A percentile compares a stretch with the other conserved stretches of the same genome.
phyloP scores from a whole-genome alignment of 2,329 filamentous ascomycete species.

The Fusarium protoensiforme region DNA sequence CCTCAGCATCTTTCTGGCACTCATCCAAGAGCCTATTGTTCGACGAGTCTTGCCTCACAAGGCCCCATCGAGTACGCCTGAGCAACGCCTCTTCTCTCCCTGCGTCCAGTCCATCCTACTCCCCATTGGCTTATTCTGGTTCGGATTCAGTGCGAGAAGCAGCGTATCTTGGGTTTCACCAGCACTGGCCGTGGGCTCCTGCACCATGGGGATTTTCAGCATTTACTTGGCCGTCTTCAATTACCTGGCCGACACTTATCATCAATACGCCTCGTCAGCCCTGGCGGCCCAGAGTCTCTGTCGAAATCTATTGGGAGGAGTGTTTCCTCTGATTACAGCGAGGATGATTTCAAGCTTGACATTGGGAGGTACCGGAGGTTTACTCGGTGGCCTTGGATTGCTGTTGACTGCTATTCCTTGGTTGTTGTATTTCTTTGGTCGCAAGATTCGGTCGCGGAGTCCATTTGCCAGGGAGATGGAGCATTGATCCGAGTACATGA shows the following conservation, averaged over 20 bases:
- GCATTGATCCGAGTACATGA: neutral
- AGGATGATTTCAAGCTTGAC: conserved; percentile 71
- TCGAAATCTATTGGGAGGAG: conserved; percentile 82
- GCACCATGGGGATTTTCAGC: conserved; percentile 75
- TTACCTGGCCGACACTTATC: conserved; percentile 91
- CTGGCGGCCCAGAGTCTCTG: conserved; percentile 90
- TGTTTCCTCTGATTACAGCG: conserved; percentile 85
- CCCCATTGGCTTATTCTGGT: conserved; percentile 76
- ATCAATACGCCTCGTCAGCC: conserved; percentile 84
- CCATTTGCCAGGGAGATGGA: conserved; percentile 61
- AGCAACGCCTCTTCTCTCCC: conserved; percentile 72
- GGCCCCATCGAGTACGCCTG: conserved; percentile 53
- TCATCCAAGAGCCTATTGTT: conserved; percentile 66
- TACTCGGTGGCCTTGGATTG: conserved; percentile 69
- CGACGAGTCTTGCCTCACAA: conserved; percentile 56
- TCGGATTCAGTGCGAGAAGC: conserved; percentile 69
- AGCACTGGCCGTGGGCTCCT: conserved; percentile 68
- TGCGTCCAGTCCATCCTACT: conserved; percentile 71
- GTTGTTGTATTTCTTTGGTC: conserved; percentile 73
- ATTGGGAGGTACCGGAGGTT: conserved; percentile 69
- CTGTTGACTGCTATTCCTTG: conserved; percentile 75
- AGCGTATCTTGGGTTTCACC: conserved; percentile 73
- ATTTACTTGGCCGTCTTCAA: conserved; percentile 84
- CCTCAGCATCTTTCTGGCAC: conserved; percentile 65
- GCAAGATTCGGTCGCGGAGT: conserved; percentile 69